A percentile compares a stretch with the other conserved stretches of the same genome.
Evolutionary conservation across 164 flowering plant genomes (phyloP).

Genomic region (Vitis labrusca): DNA sequence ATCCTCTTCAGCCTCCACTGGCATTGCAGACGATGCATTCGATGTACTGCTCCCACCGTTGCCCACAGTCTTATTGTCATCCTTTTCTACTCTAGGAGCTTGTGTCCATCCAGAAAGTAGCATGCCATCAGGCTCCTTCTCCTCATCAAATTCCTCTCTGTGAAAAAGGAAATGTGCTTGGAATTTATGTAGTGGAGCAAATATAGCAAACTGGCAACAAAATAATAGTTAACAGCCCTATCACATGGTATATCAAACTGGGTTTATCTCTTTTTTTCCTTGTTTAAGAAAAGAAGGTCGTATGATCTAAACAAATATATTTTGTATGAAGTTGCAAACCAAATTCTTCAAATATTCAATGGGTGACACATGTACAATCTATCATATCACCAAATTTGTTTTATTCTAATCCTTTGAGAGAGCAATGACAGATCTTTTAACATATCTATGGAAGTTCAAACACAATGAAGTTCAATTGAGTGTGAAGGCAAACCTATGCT

Average conservation of each 20-base stretch:
- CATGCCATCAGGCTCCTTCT: slow-evolving; percentile 95
- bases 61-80: slow-evolving; percentile 22
- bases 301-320: not conserved
- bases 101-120: slow-evolving; percentile 81
- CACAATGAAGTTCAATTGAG: not conserved
- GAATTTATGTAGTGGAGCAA: not conserved
- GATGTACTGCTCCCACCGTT: slow-evolving; percentile 56
- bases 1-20: slow-evolving; percentile 31
- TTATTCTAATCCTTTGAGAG: too few relatives aligned
- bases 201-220: not conserved
- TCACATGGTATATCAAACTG: too few relatives aligned
- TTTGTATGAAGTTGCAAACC: not conserved
- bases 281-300: not conserved
- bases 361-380: too few relatives aligned
- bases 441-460: not conserved
- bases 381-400: too few relatives aligned
- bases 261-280: too few relatives aligned
- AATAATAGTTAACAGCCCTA: too few relatives aligned
- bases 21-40: slow-evolving; percentile 22
- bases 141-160: slow-evolving; percentile 95
- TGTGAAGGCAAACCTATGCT: slow-evolving; percentile 62
- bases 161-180: not conserved
- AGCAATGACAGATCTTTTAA: not conserved
- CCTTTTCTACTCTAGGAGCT: slow-evolving; percentile 39
- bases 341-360: too few relatives aligned